Conservation (phyloP, 2,329 filamentous ascomycete genomes). For the Arthrobotrys pseudoclavata region DNA sequence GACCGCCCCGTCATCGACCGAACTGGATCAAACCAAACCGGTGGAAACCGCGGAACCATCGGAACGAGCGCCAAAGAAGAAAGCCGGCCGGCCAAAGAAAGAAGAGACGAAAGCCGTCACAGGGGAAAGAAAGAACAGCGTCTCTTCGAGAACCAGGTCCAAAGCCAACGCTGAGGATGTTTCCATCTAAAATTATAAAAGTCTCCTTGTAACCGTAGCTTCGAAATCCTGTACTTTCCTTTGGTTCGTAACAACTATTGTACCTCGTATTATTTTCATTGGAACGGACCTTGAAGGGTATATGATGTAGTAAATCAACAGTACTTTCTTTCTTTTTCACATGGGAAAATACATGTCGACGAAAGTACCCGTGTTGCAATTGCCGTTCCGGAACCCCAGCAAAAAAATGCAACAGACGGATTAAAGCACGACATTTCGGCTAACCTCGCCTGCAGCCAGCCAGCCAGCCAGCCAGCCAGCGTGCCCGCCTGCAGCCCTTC, state of each 20-base stretch:
- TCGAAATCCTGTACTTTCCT: background rate
- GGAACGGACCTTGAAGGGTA: conserved; percentile 11
- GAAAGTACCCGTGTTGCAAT: background rate
- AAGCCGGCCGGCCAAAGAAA: conserved; percentile 32
- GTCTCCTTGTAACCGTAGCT: background rate
- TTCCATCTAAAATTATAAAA: conserved; percentile 27
- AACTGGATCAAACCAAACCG: background rate
- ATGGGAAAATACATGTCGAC: background rate
- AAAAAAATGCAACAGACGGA: conserved; percentile 15
- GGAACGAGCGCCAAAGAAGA: conserved; percentile 42
- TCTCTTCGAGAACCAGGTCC: conserved; percentile 43
- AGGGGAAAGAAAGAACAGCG: conserved; percentile 37
- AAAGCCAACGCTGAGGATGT: conserved; percentile 41
- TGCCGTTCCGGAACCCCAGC: background rate
- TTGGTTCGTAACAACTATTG: background rate
- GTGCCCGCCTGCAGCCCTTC: background rate
- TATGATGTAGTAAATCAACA: conserved; percentile 28
- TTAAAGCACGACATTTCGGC: conserved; percentile 25
- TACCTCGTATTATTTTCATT: background rate
- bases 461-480: background rate
- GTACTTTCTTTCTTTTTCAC: conserved; percentile 12
- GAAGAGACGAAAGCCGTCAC: conserved; percentile 26
- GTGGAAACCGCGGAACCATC: conserved; percentile 12
- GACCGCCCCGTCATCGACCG: background rate
- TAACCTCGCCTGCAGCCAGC: conserved; percentile 18